Base-by-base conservation (phyloP, 768 basidiomycete genomes). In the Tylopilus intermedius region DNA sequence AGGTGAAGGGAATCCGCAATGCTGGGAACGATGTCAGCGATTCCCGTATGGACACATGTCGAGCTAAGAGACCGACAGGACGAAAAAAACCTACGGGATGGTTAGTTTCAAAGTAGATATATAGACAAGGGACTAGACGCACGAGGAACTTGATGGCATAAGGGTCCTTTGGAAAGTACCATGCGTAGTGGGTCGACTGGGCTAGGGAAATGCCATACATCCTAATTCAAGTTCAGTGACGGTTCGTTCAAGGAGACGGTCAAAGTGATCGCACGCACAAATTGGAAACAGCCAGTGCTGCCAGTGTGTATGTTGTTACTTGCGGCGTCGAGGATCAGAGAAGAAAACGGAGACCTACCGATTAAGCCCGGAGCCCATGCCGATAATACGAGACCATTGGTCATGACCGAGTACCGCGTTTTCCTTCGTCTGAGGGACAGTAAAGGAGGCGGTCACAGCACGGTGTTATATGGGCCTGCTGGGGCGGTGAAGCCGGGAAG, bases 281-380 rank as follows among this genome's bases (percentile, higher is more conserved):
- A 4, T 30, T 5, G 0, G 58, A 48, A 21, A 59, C 18, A 15
- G 4, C 13, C 0, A 56, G 2, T 38, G 49, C 59, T 60, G 18
- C 18, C 18, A 18, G 18, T 18, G 32, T 4, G 29, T 4, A 22
- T 6, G 9, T 39, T 11, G 15, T 51, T 32, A 39, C 15, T 33
- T 40, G 50, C 18, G 26, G 43, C 4, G 1, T 14, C 2, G 8
- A 32, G n/a, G 32, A 14, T 5, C 4, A 2, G 22, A 37, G 3
- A 42, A 14, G 27, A 13, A 38, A 21, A 21, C 7, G 11, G 24
- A 24, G 5, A 43, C 47, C 13, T 41, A 59, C 59, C 59, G 10
- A 59, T 47, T 5, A 60, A 8, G 21, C 58, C 58, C 0, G 58
- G 51, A 2, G 26, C 54, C 59, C 58, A 54, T 30, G 49, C 54